Evolutionary conservation across 1,284 basidiomycete genomes (phyloP), one percentile per base, ranked within the genome.

Genomic region (Ustilago curta): DNA sequence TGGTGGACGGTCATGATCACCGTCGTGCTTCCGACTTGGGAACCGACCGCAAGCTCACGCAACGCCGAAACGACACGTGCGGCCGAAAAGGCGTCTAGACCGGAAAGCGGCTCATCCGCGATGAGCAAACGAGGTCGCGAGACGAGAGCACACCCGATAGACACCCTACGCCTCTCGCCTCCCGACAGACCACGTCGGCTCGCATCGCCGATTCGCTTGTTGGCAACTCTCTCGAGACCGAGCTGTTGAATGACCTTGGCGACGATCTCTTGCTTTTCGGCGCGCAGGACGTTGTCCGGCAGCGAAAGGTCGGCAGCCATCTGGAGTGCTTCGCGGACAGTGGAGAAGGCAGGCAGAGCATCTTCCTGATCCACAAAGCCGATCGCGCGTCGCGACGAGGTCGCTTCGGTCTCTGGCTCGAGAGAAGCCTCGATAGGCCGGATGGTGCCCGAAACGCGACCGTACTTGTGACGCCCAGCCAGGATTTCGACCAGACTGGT

Each of bases 351-450:
- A 1, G 78, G 79, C 21, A 81, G 49, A 8, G 68, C 60, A 48
- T 81, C 79, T 12, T 79, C 76, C 39, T 81, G 79, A 27, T 80
- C 78, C 23, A 81, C 78, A 50, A 78, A 76, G 7, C 66, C 78
- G 31, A 81, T 62, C 5, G 58, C 21, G 12, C 71, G 70, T 18
- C 66, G 58, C 21, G 52, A 53, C 2, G 52, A 25, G 0, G 29
- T 45, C 1, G 43, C n/a, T 0, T 39, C 47, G 1, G 8, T 7
- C 18, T 50, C 59, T 11, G 39, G 8, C 18, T 50, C 52, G 35
- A 47, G n/a, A 4, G 44, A 53, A 31, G 58, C 43, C 23, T 69
- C 55, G 50, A 73, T 50, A 12, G 63, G 56, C 4, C 40, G 40
- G 39, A 81, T 59, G 23, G 29, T 53, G 1, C 80, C 80, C 4